phyloP scores from a whole-genome alignment of 2,329 filamentous ascomycete genomes.

The Trichophyton equinum region DNA sequence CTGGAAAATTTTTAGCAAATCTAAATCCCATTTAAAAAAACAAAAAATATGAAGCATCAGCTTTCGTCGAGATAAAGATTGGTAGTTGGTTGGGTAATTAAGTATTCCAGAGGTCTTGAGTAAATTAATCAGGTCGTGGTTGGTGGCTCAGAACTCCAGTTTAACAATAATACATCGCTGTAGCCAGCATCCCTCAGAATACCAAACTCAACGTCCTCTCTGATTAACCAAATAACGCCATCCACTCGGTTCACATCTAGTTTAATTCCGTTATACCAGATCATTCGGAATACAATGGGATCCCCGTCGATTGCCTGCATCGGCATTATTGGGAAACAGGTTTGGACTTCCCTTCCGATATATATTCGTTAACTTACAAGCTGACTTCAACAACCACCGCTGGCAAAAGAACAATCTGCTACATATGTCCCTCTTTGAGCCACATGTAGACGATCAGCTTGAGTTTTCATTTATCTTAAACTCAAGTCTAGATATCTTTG shows the following conservation, averaged over 20 bases:
- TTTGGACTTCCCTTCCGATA: conserved; percentile 30
- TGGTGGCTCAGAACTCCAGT: not conserved
- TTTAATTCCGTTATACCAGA: not conserved
- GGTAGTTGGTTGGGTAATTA: no score
- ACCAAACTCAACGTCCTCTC: not conserved
- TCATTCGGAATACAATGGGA: not conserved
- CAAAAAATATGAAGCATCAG: not conserved
- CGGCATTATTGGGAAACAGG: conserved; percentile 85
- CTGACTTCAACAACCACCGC: conserved; percentile 8
- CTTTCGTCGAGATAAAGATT: not conserved
- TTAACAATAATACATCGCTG: not conserved
- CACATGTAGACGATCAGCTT: conserved; percentile 59
- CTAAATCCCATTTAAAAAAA: not conserved
- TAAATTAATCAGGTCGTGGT: not conserved
- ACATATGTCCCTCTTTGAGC: conserved; percentile 81
- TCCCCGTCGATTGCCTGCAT: conserved; percentile 68
- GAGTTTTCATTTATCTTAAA: conserved; percentile 88
- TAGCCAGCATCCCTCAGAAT: no score
- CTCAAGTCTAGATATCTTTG: conserved; percentile 86
- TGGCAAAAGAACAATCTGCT: conserved; percentile 75
- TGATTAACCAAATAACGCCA: not conserved
- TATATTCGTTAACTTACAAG: not conserved
- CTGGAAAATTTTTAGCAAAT: not conserved
- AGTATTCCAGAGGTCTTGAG: no score
- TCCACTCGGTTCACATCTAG: not conserved